Base-by-base conservation (phyloP, 169 alveolate genomes). In the Theileria annulata region DNA sequence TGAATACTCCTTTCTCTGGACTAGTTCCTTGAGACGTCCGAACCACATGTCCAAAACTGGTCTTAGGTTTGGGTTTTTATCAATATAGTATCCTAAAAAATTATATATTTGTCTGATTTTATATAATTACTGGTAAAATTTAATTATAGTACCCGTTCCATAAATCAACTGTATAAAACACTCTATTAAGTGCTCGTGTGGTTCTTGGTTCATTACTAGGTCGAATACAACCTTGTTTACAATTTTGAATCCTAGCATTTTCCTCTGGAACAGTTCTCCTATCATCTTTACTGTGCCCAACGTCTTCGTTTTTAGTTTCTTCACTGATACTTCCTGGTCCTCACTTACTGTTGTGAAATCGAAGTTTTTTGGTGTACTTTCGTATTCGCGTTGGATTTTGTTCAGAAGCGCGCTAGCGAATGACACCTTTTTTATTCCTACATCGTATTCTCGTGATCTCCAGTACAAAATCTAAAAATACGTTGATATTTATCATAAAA, bases 11-110 rank as follows among this genome's bases (percentile, higher is more conserved):
- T 73, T 70, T 60, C 91, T 87, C 59, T 86, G 87, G 80, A 91
- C 92, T 42, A 94, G 88, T 75, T 94, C 97, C 75, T 80, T 88
- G 23, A 94, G 88, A 9, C 97, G 86, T 21, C 97, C 97, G 73
- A 94, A 94, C 97, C 97, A 94, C 80, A 92, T 88, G 85, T 94
- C 97, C 62, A 94, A 85, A 17, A 92, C 94, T 59, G 93, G 91
- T 71, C 92, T 87, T 64, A 91, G 69, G 62, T 87, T 91, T 28
- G 93, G 95, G 71, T 90, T 92, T 42, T 92, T 93, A 67, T 94
- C 97, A n/a, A 94, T 91, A 77, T 90, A 93, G 64, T 92, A 94
- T 17, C 97, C 76, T 68, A 42, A 68, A 35, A 2, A 21, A 25
- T 15, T 2, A 35, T 92, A 66, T 17, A 82, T 21, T 25, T 19